These are phyloP conservation scores for Mortierella claussenii DNA, from an alignment of 192 early-diverging fungal genomes.

Conservation along the genomic window DNA sequence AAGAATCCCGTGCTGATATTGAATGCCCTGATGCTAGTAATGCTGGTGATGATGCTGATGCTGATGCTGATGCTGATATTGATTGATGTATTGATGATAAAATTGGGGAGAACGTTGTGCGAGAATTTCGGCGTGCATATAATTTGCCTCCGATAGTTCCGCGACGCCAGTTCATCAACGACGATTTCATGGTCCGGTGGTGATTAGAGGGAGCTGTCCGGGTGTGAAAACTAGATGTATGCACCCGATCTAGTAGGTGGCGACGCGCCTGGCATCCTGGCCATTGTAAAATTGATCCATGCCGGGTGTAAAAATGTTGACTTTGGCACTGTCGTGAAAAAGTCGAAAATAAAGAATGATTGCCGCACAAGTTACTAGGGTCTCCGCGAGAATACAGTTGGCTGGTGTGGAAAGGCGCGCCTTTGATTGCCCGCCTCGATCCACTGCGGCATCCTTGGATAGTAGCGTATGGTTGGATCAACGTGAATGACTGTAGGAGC, in stretches of 20 bases:
- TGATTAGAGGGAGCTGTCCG: background rate
- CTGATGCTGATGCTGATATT: conserved; percentile 8
- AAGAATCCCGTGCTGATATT: background rate
- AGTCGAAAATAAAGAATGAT: no score
- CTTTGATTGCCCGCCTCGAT: background rate
- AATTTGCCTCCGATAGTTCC: background rate
- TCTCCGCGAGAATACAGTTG: background rate
- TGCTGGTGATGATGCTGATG: background rate
- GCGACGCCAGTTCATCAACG: conserved; percentile 2
- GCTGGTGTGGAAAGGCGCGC: background rate
- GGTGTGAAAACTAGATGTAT: background rate
- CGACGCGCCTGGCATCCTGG: background rate
- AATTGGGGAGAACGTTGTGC: background rate
- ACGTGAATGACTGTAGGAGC: background rate
- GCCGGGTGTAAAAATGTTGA: background rate
- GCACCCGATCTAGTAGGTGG: background rate
- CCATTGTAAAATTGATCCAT: background rate
- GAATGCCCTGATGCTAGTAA: background rate
- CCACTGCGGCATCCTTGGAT: background rate
- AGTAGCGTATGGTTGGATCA: background rate
- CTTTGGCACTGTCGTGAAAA: no score
- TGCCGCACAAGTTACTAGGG: background rate
- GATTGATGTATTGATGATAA: background rate
- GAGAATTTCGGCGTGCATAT: background rate
- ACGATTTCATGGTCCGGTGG: conserved; percentile 5